A percentile compares a stretch with the other conserved stretches of the same genome.
These are phyloP conservation scores for Paecilomyces fulvus DNA, from an alignment of 2,329 filamentous ascomycete genomes.

Conservation along the genomic window DNA sequence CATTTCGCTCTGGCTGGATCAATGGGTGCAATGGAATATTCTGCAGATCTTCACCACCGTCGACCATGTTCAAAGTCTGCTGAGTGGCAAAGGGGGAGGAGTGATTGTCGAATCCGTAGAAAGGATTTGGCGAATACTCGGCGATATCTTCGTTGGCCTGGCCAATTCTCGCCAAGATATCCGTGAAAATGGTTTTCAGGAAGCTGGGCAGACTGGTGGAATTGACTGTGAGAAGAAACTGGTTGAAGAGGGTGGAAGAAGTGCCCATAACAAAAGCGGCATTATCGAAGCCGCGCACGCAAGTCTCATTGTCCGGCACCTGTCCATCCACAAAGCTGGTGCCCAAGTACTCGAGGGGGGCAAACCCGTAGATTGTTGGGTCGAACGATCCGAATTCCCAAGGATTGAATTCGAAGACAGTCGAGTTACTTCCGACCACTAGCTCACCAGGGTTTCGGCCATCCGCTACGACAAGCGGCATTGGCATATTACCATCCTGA, in stretches of 20 bases:
- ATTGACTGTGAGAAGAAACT: conserved; percentile 60
- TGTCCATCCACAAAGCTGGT: conserved; percentile 60
- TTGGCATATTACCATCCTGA: conserved; percentile 52
- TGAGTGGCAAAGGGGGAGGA: conserved; percentile 50
- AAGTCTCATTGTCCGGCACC: conserved; percentile 49
- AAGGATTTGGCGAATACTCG: conserved; percentile 66
- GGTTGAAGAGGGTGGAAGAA: conserved; percentile 76
- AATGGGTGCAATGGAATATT: conserved; percentile 73
- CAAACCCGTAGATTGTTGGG: conserved; percentile 62
- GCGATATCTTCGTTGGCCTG: conserved; percentile 62
- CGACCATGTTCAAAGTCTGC: conserved; percentile 59
- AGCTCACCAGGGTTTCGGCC: conserved; percentile 54
- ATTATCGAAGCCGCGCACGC: conserved; percentile 75
- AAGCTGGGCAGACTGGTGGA: conserved; percentile 40
- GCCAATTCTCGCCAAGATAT: conserved; percentile 49
- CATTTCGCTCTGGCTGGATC: conserved; percentile 60
- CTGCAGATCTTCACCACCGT: conserved; percentile 69
- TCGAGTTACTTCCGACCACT: conserved; percentile 61
- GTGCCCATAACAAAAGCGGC: conserved; percentile 79
- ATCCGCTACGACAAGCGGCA: conserved; percentile 67
- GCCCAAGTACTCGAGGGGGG: conserved; percentile 61
- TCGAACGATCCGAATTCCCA: conserved; percentile 74
- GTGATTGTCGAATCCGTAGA: conserved; percentile 54
- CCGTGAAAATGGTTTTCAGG: conserved; percentile 44
- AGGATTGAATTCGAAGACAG: conserved; percentile 69